Evolutionary conservation across 805 yeast species (phyloP).

Genomic region (Metschnikowia picachoensis): DNA sequence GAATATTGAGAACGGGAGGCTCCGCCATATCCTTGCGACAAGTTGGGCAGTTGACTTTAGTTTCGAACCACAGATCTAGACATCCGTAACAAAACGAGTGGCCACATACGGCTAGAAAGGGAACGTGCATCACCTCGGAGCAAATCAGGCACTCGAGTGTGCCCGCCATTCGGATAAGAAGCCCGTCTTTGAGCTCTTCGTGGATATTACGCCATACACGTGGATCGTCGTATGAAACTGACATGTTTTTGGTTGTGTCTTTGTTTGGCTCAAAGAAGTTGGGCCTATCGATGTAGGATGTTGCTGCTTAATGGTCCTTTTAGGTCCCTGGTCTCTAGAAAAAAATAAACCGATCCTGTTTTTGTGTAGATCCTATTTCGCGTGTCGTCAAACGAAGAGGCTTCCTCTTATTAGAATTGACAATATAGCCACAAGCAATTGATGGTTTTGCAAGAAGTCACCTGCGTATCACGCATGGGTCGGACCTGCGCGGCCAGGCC

Average conservation of each 20-base stretch:
- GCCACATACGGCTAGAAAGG: constrained; percentile 64
- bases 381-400: no score
- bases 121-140: constrained; percentile 63
- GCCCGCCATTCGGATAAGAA: constrained; percentile 20
- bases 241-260: constrained; percentile 1
- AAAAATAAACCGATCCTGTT: no score
- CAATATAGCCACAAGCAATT: no score
- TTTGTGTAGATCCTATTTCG: no score
- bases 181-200: constrained; percentile 21
- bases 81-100: constrained; percentile 72
- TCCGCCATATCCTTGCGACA: constrained; percentile 50
- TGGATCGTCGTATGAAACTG: constrained; percentile 15
- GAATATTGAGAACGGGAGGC: constrained; percentile 52
- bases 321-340: no score
- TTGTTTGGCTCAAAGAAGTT: background rate
- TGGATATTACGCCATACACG: constrained; percentile 15
- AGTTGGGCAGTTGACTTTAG: constrained; percentile 61
- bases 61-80: constrained; percentile 57
- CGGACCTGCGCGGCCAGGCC: no score
- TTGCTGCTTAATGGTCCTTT: no score
- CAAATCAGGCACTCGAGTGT: constrained; percentile 59
- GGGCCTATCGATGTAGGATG: no score
- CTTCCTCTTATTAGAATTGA: no score
- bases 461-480: no score
- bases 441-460: no score